Percentiles rank a stretch among this genome's conserved stretches.
phyloP scores from a whole-genome alignment of 805 yeast genomes.

The Yarrowia osloensis region DNA sequence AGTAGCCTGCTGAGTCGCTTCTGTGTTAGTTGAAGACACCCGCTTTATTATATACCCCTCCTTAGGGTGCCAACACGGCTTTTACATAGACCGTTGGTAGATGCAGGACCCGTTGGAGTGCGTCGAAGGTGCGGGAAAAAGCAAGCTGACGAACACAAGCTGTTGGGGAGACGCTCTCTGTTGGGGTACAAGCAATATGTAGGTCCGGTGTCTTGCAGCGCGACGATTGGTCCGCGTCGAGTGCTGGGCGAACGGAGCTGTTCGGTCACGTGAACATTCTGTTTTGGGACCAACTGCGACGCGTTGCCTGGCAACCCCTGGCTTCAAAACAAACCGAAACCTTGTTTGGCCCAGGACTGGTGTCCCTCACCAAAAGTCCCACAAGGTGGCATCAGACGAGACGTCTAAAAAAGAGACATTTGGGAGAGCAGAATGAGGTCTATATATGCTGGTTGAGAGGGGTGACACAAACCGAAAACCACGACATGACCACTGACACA shows the following conservation, averaged over 20 bases:
- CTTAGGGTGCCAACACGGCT: not conserved
- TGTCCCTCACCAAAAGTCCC: not conserved
- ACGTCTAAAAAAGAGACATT: not conserved
- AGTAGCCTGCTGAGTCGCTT: not conserved
- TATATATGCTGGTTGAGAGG: not conserved
- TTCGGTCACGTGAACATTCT: not conserved
- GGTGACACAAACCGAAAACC: too few species aligned
- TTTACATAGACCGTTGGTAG: not conserved
- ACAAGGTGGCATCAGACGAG: not conserved
- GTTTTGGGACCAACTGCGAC: not conserved
- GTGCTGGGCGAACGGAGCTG: too few species aligned
- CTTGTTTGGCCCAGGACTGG: not conserved
- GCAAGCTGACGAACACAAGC: not conserved
- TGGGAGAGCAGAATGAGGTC: not conserved
- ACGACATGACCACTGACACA: too few species aligned
- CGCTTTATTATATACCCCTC: not conserved
- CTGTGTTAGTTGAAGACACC: not conserved
- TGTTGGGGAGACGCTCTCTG: not conserved
- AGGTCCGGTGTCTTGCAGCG: too few species aligned
- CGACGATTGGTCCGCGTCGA: not conserved
- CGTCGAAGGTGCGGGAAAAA: slow-evolving; percentile 1
- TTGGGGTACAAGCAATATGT: not conserved
- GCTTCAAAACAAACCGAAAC: not conserved
- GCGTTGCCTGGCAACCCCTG: slow-evolving; percentile 2
- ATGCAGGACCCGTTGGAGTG: not conserved